A percentile compares a stretch with the other conserved stretches of the same genome.
phyloP scores from a whole-genome alignment of 202 grass and related monocot species.

The Setaria italica region DNA sequence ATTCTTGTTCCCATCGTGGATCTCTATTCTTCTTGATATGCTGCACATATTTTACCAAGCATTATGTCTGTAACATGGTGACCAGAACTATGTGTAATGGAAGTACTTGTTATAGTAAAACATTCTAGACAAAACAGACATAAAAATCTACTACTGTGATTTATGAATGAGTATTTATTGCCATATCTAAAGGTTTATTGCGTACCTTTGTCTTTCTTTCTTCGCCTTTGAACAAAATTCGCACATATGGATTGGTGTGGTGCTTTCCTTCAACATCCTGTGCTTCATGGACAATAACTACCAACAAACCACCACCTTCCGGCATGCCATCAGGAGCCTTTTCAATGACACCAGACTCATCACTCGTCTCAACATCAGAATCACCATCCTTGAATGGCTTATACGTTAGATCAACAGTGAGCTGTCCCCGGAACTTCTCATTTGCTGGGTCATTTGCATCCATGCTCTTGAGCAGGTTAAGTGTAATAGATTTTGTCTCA shows the following conservation, averaged over 20 bases:
- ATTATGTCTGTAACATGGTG: constrained; percentile 13
- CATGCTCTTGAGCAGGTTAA: constrained; percentile 75
- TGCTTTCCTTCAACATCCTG: constrained; percentile 86
- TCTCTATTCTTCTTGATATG: constrained; percentile 90
- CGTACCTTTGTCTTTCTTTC: constrained; percentile 87
- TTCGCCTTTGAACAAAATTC: constrained; percentile 71
- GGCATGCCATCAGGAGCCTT: constrained; percentile 82
- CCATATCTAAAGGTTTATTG: constrained; percentile 23
- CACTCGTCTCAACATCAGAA: constrained; percentile 54
- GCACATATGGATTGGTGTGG: constrained; percentile 79
- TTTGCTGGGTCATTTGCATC: constrained; percentile 68
- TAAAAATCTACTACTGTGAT: neutral
- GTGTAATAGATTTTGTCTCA: constrained; percentile 63
- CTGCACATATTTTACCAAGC: constrained; percentile 51
- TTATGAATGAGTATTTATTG: constrained; percentile 29
- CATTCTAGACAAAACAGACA: constrained; percentile 2
- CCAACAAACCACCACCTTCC: constrained; percentile 74
- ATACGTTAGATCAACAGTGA: constrained; percentile 69
- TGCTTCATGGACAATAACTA: constrained; percentile 75
- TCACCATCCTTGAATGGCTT: constrained; percentile 74
- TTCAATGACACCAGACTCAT: constrained; percentile 59
- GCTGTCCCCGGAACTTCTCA: constrained; percentile 69
- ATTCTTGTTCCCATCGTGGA: constrained; percentile 79
- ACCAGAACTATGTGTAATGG: neutral
- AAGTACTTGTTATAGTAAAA: constrained; percentile 6